These are phyloP conservation scores for Sanguinoderma infundibulare DNA, from an alignment of 1,284 basidiomycete species.

Conservation along the genomic window DNA sequence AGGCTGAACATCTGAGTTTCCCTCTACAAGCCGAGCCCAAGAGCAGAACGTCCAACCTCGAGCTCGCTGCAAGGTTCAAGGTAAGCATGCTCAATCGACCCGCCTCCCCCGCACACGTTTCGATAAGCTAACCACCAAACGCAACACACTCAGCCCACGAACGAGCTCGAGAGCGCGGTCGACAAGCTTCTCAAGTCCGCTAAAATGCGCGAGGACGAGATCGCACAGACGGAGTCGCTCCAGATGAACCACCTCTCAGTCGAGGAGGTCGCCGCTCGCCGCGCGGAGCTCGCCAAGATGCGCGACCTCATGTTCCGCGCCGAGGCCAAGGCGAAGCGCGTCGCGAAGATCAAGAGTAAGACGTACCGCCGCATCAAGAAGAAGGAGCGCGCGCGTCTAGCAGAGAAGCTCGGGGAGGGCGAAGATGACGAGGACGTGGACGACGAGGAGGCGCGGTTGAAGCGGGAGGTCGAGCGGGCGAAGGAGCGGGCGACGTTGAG, in stretches of 20 bases:
- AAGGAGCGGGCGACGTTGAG: constrained; percentile 85
- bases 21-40: constrained; percentile 78
- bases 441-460: constrained; percentile 65
- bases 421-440: constrained; percentile 50
- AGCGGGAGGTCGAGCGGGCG: constrained; percentile 80
- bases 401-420: constrained; percentile 55
- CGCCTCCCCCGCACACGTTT: background rate
- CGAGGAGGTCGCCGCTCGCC: constrained; percentile 83
- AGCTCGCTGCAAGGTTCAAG: constrained; percentile 83
- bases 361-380: constrained; percentile 87
- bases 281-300: constrained; percentile 84
- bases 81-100: constrained; percentile 39
- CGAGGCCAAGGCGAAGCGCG: constrained; percentile 88
- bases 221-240: constrained; percentile 79
- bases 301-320: constrained; percentile 95
- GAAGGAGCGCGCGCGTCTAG: constrained; percentile 72
- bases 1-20: constrained; percentile 93
- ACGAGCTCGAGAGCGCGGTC: constrained; percentile 79
- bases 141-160: constrained; percentile 75
- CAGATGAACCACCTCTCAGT: constrained; percentile 81
- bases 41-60: constrained; percentile 72
- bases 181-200: constrained; percentile 78
- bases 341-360: constrained; percentile 97
- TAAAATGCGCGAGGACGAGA: constrained; percentile 81
- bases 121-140: background rate